phyloP scores from a whole-genome alignment of 345 rosid genomes.

The Euphorbia pulcherrima region DNA sequence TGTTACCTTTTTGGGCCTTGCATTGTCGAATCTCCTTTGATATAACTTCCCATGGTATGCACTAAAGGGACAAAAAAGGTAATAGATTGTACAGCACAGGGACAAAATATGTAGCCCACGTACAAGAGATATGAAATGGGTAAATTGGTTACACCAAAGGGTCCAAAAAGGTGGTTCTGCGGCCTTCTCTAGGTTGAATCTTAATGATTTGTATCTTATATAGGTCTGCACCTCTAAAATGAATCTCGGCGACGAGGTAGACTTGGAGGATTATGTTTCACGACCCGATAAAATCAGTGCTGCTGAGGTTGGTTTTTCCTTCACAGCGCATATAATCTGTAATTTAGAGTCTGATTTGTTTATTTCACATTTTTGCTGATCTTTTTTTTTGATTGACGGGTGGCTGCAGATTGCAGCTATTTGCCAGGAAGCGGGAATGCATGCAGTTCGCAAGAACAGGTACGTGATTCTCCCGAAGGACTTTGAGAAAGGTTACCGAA shows the following conservation, averaged over 20 bases:
- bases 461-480: conserved; percentile 95
- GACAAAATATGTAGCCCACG: no score
- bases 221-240: conserved; percentile 98
- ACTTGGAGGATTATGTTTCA: conserved; percentile 97
- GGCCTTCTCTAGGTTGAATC: no score
- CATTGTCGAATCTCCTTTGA: no score
- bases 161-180: no score
- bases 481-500: conserved; percentile 93
- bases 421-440: conserved; percentile 99
- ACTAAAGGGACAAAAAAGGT: no score
- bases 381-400: background rate
- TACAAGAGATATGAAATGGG: no score
- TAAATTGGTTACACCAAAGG: no score
- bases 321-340: background rate
- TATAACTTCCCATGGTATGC: no score
- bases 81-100: no score
- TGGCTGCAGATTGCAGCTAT: conserved; percentile 78
- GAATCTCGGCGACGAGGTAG: conserved; percentile 96
- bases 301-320: conserved; percentile 64
- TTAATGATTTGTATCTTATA: background rate
- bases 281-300: conserved; percentile 99
- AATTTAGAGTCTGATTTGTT: background rate
- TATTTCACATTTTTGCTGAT: background rate
- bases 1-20: no score
- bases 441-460: conserved; percentile 95